Evolutionary conservation across 2,329 filamentous ascomycete species (phyloP).

Genomic region (Colletotrichum cereale): DNA sequence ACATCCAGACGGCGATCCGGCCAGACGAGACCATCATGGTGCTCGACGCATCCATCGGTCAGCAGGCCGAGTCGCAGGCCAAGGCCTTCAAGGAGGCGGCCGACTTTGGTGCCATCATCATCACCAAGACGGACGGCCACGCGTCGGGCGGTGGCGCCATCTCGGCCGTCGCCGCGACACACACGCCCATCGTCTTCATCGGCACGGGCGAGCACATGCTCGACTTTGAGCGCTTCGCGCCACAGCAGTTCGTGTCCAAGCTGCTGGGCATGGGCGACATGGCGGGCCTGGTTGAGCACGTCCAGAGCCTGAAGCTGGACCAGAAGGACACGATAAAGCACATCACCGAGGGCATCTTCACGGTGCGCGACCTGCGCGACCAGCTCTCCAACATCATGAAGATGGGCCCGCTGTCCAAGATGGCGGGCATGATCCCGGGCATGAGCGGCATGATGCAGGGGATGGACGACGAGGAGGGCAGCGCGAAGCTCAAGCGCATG

Average conservation of each 20-base stretch:
- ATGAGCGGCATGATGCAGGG: slow-evolving; percentile 93
- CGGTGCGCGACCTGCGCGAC: slow-evolving; percentile 91
- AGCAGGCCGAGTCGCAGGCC: slow-evolving; percentile 93
- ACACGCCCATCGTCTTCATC: slow-evolving; percentile 97
- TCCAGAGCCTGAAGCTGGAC: slow-evolving; percentile 93
- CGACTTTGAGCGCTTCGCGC: slow-evolving; percentile 92
- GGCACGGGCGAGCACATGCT: slow-evolving; percentile 98
- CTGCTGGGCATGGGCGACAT: slow-evolving; percentile 98
- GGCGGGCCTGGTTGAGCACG: slow-evolving; percentile 93
- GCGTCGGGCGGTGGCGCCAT: slow-evolving; percentile 97
- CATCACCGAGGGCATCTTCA: slow-evolving; percentile 96
- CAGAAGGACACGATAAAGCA: slow-evolving; percentile 99
- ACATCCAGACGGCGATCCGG: slow-evolving; percentile 90
- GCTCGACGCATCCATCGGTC: slow-evolving; percentile 94
- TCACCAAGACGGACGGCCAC: slow-evolving; percentile 98
- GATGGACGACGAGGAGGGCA: slow-evolving; percentile 98
- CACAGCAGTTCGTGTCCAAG: slow-evolving; percentile 93
- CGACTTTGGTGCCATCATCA: slow-evolving; percentile 98
- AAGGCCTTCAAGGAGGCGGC: slow-evolving; percentile 98
- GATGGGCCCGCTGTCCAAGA: slow-evolving; percentile 97
- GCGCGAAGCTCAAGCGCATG: slow-evolving; percentile 94
- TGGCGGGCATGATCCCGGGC: slow-evolving; percentile 98
- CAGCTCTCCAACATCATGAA: slow-evolving; percentile 99
- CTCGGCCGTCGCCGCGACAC: slow-evolving; percentile 94
- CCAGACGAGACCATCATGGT: slow-evolving; percentile 99